These are phyloP conservation scores for Taphrina wiesneri DNA, from an alignment of 1,139 yeast species.

Conservation along the genomic window DNA sequence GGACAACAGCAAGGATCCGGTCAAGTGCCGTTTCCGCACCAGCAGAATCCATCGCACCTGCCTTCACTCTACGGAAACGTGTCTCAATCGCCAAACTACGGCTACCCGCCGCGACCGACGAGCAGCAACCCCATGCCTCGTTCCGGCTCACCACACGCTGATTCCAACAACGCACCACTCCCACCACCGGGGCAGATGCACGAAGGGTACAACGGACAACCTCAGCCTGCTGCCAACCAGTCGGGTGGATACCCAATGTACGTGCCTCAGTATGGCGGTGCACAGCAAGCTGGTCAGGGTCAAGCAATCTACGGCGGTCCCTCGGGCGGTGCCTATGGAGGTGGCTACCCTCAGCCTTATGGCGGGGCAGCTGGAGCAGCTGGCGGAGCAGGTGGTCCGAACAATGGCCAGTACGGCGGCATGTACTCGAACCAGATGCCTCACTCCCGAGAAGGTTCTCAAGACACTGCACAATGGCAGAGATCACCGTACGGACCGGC, in stretches of 20 bases:
- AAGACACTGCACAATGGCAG: conserved; percentile 12
- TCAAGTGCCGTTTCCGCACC: conserved; percentile 19
- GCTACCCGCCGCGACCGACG: conserved; percentile 15
- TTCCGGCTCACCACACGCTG: conserved; percentile 16
- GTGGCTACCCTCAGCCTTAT: conserved; percentile 15
- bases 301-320: conserved; percentile 14
- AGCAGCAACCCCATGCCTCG: conserved; percentile 22
- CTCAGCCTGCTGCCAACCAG: conserved; percentile 26
- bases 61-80: conserved; percentile 17
- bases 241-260: conserved; percentile 23
- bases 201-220: conserved; percentile 22
- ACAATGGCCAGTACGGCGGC: conserved; percentile 23
- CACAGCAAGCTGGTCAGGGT: conserved; percentile 2
- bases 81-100: not conserved
- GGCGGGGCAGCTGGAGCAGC: conserved; percentile 13
- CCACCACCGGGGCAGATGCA: conserved; percentile 26
- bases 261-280: conserved; percentile 12
- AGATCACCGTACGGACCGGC: conserved; percentile 33
- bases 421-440: conserved; percentile 28
- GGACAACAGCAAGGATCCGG: conserved; percentile 1
- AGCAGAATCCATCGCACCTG: conserved; percentile 17
- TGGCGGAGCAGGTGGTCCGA: not conserved
- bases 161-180: not conserved
- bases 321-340: not conserved
- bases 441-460: conserved; percentile 23